Percentiles rank a stretch among this genome's conserved stretches.
Evolutionary conservation across 2,329 filamentous ascomycete species (phyloP).

Genomic region (Truncatella angustata): DNA sequence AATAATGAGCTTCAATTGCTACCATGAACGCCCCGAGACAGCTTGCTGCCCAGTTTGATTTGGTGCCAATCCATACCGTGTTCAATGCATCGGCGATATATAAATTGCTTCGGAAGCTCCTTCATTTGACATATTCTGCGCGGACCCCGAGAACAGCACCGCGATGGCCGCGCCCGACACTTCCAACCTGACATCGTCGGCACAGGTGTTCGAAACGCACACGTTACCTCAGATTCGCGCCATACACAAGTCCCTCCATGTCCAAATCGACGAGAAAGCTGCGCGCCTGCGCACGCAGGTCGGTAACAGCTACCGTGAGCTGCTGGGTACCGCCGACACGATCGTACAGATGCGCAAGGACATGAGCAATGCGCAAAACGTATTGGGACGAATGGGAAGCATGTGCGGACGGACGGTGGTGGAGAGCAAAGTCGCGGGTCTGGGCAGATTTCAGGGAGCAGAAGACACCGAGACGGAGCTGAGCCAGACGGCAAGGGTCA

Average conservation of each 20-base stretch:
- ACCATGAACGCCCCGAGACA: too few relatives aligned
- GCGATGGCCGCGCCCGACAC: conserved; percentile 41
- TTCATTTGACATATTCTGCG: too few relatives aligned
- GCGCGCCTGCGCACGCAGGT: conserved; percentile 62
- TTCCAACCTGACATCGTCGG: conserved; percentile 45
- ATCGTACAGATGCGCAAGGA: conserved; percentile 86
- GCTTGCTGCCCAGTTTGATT: too few relatives aligned
- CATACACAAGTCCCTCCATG: conserved; percentile 59
- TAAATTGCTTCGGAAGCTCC: too few relatives aligned
- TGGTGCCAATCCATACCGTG: too few relatives aligned
- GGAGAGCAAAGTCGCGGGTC: conserved; percentile 60
- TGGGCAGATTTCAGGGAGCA: conserved; percentile 44
- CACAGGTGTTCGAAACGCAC: conserved; percentile 54
- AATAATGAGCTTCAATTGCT: too few relatives aligned
- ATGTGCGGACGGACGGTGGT: conserved; percentile 74
- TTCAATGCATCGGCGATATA: too few relatives aligned
- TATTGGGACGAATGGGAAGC: conserved; percentile 69
- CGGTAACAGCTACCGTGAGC: conserved; percentile 74
- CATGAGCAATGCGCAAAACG: conserved; percentile 71
- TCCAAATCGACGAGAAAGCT: conserved; percentile 61
- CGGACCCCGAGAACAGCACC: not conserved
- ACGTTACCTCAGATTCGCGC: conserved; percentile 63
- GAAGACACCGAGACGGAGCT: conserved; percentile 22
- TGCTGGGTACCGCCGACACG: conserved; percentile 88
- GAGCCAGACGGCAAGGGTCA: conserved; percentile 39